Evolutionary conservation across 208 protist genomes (phyloP).

Genomic region (Leishmania amazonensis): DNA sequence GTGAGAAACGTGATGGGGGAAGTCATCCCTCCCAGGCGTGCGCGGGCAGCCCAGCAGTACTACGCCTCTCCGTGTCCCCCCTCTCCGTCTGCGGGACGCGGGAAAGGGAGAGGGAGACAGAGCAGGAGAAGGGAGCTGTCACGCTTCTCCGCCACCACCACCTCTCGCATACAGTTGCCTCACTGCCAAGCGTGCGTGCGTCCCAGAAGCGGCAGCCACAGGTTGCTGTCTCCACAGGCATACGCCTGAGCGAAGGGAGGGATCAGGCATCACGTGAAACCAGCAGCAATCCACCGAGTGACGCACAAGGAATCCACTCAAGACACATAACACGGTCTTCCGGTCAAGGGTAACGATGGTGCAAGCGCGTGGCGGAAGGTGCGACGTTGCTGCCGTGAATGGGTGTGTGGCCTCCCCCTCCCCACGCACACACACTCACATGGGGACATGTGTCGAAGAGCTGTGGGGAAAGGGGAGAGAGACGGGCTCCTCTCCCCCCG

Average conservation of each 20-base stretch:
- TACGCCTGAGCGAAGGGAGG: no score
- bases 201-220: background rate
- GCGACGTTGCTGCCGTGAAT: background rate
- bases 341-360: background rate
- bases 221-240: background rate
- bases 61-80: background rate
- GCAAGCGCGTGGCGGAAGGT: background rate
- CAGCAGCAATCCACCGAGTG: background rate
- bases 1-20: constrained; percentile 4
- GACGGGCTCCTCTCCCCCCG: background rate
- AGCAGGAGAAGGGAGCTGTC: background rate
- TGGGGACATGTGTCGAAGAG: background rate
- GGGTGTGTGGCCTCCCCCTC: background rate
- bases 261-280: no score
- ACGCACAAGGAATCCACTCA: background rate
- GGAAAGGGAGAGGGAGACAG: background rate
- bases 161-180: background rate
- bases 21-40: background rate
- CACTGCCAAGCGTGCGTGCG: background rate
- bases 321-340: background rate
- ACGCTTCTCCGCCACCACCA: background rate
- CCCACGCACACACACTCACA: background rate
- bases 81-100: background rate
- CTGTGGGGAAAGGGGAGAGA: background rate
- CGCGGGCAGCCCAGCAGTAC: background rate